A percentile compares a stretch with the other conserved stretches of the same genome.
phyloP scores from a whole-genome alignment of 768 basidiomycete genomes.

The Imleria badia region DNA sequence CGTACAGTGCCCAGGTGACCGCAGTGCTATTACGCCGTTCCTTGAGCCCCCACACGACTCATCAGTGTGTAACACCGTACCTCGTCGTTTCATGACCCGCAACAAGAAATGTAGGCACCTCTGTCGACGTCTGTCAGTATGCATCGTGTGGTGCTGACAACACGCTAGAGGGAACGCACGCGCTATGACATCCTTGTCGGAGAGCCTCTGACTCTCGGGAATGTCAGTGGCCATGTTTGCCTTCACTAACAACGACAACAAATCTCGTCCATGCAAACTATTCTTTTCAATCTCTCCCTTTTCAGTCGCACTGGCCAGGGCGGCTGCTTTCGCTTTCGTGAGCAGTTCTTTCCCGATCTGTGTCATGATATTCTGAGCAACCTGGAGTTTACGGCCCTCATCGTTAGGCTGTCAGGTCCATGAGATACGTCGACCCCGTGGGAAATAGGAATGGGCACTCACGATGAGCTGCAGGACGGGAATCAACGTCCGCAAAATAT shows the following conservation, averaged over 20 bases:
- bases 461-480: constrained; percentile 43
- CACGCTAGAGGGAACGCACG: constrained; percentile 36
- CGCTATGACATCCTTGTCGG: constrained; percentile 60
- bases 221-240: constrained; percentile 67
- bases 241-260: constrained; percentile 36
- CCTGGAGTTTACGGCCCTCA: constrained; percentile 13
- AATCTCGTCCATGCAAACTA: constrained; percentile 44
- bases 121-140: constrained; percentile 29
- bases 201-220: constrained; percentile 51
- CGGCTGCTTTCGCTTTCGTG: constrained; percentile 46
- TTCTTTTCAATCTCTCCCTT: constrained; percentile 35
- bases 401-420: constrained; percentile 21
- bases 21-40: constrained; percentile 29
- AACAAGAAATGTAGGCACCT: constrained; percentile 60
- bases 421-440: not conserved
- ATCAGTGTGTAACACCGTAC: constrained; percentile 20
- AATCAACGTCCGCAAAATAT: constrained; percentile 35
- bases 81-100: constrained; percentile 63
- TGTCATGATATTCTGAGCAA: constrained; percentile 42
- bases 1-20: constrained; percentile 59
- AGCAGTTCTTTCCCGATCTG: constrained; percentile 52
- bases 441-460: constrained; percentile 8
- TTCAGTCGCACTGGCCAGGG: constrained; percentile 22
- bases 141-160: not conserved
- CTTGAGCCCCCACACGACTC: not conserved